Evolutionary conservation across 257 asterid species (phyloP), one percentile per base, ranked within the genome.

Genomic region (Nemophila menziesii): DNA sequence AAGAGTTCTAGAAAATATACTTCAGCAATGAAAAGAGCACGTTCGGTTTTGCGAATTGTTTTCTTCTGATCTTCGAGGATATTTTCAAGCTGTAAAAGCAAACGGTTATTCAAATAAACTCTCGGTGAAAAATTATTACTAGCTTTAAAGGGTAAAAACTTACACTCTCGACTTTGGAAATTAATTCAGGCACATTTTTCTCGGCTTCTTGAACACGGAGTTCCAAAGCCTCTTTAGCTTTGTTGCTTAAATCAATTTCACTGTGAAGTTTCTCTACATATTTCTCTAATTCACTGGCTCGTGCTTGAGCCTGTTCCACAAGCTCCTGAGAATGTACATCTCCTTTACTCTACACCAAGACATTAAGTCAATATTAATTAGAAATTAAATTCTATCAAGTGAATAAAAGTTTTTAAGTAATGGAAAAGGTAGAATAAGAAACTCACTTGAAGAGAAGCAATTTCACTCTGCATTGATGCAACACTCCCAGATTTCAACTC

Each of bases 1-100:
- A 38, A 20, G 39, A 19, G 39, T 49, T 19, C 21, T 5, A 20
- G 9, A 20, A 50, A 34, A 43, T 61, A 56, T 62, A 75, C 98
- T 92, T 89, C 96, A 19, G 98, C 94, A 57, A 78, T 69, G 54
- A 70, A 77, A 73, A 80, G 98, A 50, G 98, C 94, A 12, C 95
- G 87, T 59, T 81, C 80, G 62, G 93, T 83, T 77, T 89, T 84
- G 15, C 74, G 86, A 58, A 89, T 54, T 73, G 68, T 81, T n/a
- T 67, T 58, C 64, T 66, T 81, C 73, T 78, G 94, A 44, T 74
- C 80, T 46, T 63, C 74, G 22, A 69, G 55, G 22, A 41, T 66
- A 58, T 69, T 78, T 58, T 81, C 70, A 54, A 78, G 92, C 96
- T 89, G 94, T 61, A 49, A 51, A 49, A 66, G 16, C 46, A 45